Evolutionary conservation across 2,329 filamentous ascomycete genomes (phyloP).

Genomic region (Pleochaeta shiraiana): DNA sequence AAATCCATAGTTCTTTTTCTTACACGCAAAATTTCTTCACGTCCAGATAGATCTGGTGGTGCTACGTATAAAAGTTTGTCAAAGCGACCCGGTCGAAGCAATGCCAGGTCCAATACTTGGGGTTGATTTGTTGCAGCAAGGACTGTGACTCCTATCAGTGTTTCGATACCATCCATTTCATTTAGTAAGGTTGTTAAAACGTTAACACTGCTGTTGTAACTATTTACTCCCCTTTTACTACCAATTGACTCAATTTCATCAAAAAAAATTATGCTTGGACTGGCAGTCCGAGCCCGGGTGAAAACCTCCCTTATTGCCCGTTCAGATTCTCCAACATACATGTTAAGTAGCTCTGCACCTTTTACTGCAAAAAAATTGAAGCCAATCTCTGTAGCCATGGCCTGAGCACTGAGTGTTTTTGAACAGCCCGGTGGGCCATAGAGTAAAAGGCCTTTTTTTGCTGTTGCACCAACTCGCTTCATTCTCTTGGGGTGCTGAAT

Average conservation of each 20-base stretch:
- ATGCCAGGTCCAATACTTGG: constrained; percentile 62
- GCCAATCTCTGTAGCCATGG: constrained; percentile 71
- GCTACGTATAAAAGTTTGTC: constrained; percentile 73
- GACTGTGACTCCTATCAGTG: constrained; percentile 61
- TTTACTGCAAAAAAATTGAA: constrained; percentile 93
- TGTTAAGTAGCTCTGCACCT: constrained; percentile 79
- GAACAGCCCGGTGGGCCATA: constrained; percentile 90
- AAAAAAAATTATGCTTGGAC: constrained; percentile 88
- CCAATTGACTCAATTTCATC: constrained; percentile 84
- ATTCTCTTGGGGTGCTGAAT: constrained; percentile 27
- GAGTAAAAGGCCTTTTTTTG: constrained; percentile 64
- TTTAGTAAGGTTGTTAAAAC: constrained; percentile 77
- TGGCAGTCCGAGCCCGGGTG: constrained; percentile 60
- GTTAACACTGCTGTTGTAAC: constrained; percentile 39
- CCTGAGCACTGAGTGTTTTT: constrained; percentile 82
- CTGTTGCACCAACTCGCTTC: constrained; percentile 28
- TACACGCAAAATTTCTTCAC: constrained; percentile 54
- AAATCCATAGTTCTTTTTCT: constrained; percentile 40
- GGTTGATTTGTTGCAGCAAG: constrained; percentile 86
- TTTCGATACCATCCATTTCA: constrained; percentile 90
- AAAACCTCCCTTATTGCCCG: constrained; percentile 70
- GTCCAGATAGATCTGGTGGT: constrained; percentile 49
- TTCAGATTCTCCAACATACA: constrained; percentile 95
- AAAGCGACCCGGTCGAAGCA: constrained; percentile 70
- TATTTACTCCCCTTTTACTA: constrained; percentile 25